These are phyloP conservation scores for Geotrichum phurueaensis DNA, from an alignment of 1,139 yeast species.

Conservation along the genomic window DNA sequence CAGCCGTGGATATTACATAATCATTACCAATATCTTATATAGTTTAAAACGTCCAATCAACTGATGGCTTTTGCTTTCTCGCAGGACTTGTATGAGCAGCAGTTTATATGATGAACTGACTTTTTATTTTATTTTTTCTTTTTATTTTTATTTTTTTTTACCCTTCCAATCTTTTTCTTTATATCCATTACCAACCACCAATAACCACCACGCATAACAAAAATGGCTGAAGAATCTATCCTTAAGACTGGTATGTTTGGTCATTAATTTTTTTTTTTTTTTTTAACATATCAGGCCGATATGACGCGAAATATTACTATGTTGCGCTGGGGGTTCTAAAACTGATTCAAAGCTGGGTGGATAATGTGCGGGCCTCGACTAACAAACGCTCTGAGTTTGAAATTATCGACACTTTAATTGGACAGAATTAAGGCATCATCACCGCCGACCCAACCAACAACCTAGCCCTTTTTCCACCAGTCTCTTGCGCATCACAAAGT, in stretches of 20 bases:
- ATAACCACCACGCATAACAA: constrained; percentile 4
- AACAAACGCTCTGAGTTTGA: background rate
- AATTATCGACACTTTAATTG: background rate
- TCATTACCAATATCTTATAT: background rate
- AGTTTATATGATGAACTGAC: constrained; percentile 8
- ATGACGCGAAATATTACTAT: background rate
- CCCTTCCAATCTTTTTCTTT: constrained; percentile 8
- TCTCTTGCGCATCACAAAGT: background rate
- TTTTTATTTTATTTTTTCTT: constrained; percentile 5
- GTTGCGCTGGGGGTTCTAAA: background rate
- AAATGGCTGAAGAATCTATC: constrained; percentile 37
- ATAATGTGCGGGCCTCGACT: background rate
- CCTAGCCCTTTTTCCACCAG: background rate
- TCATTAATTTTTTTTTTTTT: background rate
- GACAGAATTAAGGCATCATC: background rate
- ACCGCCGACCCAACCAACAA: background rate
- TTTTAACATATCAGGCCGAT: background rate
- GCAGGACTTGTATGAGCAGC: background rate
- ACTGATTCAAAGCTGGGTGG: background rate
- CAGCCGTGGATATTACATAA: constrained; percentile 2
- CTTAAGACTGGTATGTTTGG: constrained; percentile 79
- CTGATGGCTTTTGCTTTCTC: background rate
- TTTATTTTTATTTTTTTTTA: background rate
- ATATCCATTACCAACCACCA: background rate
- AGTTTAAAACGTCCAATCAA: background rate